Evolutionary conservation across 2,329 filamentous ascomycete genomes (phyloP), one percentile per base, ranked within the genome.

Genomic region (Zymoseptoria passerinii): DNA sequence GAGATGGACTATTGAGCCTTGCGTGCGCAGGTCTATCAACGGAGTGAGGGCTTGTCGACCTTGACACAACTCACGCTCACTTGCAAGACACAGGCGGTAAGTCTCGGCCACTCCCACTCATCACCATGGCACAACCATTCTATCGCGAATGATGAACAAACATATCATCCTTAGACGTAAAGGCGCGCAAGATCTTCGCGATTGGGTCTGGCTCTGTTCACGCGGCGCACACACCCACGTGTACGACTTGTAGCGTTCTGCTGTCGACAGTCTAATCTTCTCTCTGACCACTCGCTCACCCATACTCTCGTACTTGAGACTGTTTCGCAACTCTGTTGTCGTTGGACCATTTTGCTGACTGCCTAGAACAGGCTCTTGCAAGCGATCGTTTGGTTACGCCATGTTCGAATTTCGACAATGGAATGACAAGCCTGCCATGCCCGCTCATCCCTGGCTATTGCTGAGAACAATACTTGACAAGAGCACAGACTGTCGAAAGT

Each of bases 1-100:
- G 71, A 77, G n/a, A 70, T 83, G 55, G 77, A 81, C 60, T 83
- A 83, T 62, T 77, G 64, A 67, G 48, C 20, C 28, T n/a, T 28
- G 16, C 10, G 27, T 48, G 29, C 51, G 28, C 29, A 23, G 18
- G 4, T n/a, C 48, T 4, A 23, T 23, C 4, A 23, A 3, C 23
- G 23, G 23, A 23, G 23, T 4, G 23, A 23, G 23, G 23, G 23
- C 51, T 8, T 19, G 6, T 44, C 27, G 16, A 29, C 23, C 23
- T 23, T 23, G 23, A 23, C 23, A 23, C 23, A 23, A 23, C 23
- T 23, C 23, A 23, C 16, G 10, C 18, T 49, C 20, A 10, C 28
- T 16, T 29, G 58, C 52, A 52, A 48, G 35, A 9, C 18, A 50
- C 50, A 51, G 10, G 48, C 27, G 23, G 50, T 52, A 52, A 52